Conservation (phyloP, 805 yeast species). For the Lipomyces sp. region DNA sequence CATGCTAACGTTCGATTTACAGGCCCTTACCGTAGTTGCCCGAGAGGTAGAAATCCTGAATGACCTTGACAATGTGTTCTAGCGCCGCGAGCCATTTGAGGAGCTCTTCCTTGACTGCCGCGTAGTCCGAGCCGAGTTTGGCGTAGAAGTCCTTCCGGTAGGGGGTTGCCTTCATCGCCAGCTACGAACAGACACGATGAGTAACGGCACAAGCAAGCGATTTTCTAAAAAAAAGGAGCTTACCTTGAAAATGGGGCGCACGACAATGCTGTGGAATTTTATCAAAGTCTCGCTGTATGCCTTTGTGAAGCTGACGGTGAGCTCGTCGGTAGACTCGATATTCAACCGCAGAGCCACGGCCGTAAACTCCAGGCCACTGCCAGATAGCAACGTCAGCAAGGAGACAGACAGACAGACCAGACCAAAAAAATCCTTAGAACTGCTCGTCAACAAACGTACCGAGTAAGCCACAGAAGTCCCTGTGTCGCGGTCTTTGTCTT, state of each 20-base stretch:
- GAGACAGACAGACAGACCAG: no score
- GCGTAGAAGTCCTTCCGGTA: slow-evolving; percentile 80
- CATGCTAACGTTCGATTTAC: no score
- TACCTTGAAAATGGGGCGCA: slow-evolving; percentile 77
- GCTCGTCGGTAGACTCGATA: slow-evolving; percentile 59
- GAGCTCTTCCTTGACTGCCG: slow-evolving; percentile 62
- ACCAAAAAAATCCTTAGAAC: no score
- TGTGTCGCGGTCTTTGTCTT: slow-evolving; percentile 77
- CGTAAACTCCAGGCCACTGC: slow-evolving; percentile 82
- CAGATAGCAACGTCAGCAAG: neutral
- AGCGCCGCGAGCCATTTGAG: slow-evolving; percentile 71
- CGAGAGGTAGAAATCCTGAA: slow-evolving; percentile 68
- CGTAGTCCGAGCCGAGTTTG: slow-evolving; percentile 75
- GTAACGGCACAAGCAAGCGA: neutral
- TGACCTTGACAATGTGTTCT: slow-evolving; percentile 67
- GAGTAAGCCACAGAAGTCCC: slow-evolving; percentile 79
- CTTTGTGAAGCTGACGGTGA: slow-evolving; percentile 73
- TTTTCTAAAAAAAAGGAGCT: neutral
- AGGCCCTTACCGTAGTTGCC: slow-evolving; percentile 90
- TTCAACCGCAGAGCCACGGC: slow-evolving; percentile 84
- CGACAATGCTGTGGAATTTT: slow-evolving; percentile 75
- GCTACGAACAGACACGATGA: slow-evolving; percentile 26
- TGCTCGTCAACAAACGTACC: no score
- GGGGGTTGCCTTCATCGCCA: slow-evolving; percentile 95
- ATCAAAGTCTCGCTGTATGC: slow-evolving; percentile 79